Base-by-base conservation (phyloP, 805 yeast genomes). In the Hyphopichia homilentoma region DNA sequence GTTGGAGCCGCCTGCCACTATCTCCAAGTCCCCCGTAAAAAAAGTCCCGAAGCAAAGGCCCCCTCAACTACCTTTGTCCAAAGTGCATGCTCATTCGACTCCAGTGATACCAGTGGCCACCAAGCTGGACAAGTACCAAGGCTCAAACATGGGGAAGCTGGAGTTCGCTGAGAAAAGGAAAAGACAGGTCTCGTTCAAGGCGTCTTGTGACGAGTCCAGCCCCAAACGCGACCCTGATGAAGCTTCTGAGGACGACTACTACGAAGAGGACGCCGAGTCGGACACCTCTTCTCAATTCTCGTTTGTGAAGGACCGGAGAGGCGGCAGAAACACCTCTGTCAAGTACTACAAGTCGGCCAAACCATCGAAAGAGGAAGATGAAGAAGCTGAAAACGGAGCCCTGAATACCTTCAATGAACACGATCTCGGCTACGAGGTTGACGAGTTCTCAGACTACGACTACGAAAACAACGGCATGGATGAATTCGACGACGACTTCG, bases 311-410 rank as follows among this genome's bases (percentile, higher is more conserved):
- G 73, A 65, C 40, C 50, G 53, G 38, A 47, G 38, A 6, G 69
- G 69, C 2, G 73, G 73, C 7, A 46, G 71, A 34, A 66, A 66
- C 35, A 65, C 70, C 1, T 64, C 70, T 0, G 64, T 66, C 8
- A 66, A 66, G 41, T 66, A 66, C 38, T 66, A 66, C 35, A 66
- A 66, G 35, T 55, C 61, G 4, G 35, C 29, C 9, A 52, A 44
- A 24, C 24, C 33, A 6, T 25, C 25, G 6, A 11, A n/a, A 13
- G 9, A 21, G 20, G 12, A 17, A 7, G 30, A 20, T 4, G 25
- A 13, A 14, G 9, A n/a, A n/a, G 9, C 7, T 7, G 27, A 24
- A n/a, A n/a, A n/a, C 8, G n/a, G 18, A 8, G 19, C 30, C 2
- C 22, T 35, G 38, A 56, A 51, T 25, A 50, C 47, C 8, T 57